phyloP scores from a whole-genome alignment of 306 rosid species.

The Mucuna pruriens region DNA sequence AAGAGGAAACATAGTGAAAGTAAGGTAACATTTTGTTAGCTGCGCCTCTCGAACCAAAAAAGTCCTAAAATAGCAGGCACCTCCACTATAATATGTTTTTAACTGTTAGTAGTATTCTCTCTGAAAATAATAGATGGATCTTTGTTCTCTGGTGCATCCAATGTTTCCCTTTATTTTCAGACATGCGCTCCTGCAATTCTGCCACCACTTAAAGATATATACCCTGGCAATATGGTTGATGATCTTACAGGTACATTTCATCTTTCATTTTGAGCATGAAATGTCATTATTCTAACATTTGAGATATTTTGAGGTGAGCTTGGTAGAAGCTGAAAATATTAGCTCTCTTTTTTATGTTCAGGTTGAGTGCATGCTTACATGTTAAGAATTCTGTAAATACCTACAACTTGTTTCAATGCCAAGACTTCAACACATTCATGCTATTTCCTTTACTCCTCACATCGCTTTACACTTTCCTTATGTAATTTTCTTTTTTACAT shows the following conservation, averaged over 20 bases:
- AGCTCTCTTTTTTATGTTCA: conserved; percentile 31
- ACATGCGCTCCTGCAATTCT: conserved; percentile 89
- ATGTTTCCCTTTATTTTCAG: conserved; percentile 55
- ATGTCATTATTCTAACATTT: conserved; percentile 16
- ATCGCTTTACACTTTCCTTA: conserved; percentile 11
- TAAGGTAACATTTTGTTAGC: neutral
- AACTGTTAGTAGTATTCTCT: conserved; percentile 11
- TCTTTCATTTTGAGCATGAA: conserved; percentile 34
- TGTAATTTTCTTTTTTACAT: conserved; percentile 15
- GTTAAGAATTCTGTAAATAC: conserved; percentile 24
- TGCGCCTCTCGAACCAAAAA: neutral
- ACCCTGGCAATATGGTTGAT: conserved; percentile 70
- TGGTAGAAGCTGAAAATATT: conserved; percentile 32
- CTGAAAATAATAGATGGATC: neutral
- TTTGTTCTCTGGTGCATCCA: conserved; percentile 24
- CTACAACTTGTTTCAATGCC: conserved; percentile 22
- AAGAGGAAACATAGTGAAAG: neutral
- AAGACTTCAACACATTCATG: conserved; percentile 19
- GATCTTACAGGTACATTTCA: conserved; percentile 78
- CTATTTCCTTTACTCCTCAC: conserved; percentile 8
- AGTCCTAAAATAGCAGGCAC: conserved; percentile 3
- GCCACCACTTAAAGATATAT: conserved; percentile 87
- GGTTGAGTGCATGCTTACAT: conserved; percentile 23
- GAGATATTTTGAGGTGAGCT: conserved; percentile 6
- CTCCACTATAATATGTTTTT: conserved; percentile 31